Evolutionary conservation across 345 rosid genomes (phyloP).

Genomic region (Brassica juncea): DNA sequence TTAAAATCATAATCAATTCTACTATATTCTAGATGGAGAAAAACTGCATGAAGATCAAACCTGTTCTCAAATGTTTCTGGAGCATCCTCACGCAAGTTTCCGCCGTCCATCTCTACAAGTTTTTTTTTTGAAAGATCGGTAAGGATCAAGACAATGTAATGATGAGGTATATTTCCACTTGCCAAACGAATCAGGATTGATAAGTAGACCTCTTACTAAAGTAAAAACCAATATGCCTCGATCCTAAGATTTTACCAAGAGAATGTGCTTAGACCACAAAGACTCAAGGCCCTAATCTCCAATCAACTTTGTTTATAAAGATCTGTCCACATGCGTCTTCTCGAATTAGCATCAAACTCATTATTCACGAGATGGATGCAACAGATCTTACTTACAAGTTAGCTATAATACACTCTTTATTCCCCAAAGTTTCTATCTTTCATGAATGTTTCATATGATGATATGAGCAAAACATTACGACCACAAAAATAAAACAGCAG

Average conservation of each 20-base stretch:
- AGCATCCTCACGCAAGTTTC: conserved; percentile 62
- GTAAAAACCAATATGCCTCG: neutral
- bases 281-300: conserved; percentile 3
- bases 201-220: neutral
- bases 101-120: conserved; percentile 63
- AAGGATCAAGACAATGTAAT: conserved; percentile 2
- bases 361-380: neutral
- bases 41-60: conserved; percentile 38
- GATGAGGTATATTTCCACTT: no score
- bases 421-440: neutral
- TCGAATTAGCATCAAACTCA: neutral
- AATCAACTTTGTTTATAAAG: neutral
- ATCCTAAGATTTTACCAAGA: neutral
- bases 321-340: neutral
- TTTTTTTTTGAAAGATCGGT: conserved; percentile 5
- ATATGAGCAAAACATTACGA: neutral
- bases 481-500: neutral
- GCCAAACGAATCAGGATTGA: no score
- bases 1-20: neutral
- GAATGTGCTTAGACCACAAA: conserved; percentile 1
- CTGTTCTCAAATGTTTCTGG: conserved; percentile 66
- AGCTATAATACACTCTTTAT: neutral
- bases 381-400: neutral
- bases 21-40: neutral
- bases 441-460: neutral